phyloP scores from a whole-genome alignment of 257 asterid species.

The Eustoma russellianum region DNA sequence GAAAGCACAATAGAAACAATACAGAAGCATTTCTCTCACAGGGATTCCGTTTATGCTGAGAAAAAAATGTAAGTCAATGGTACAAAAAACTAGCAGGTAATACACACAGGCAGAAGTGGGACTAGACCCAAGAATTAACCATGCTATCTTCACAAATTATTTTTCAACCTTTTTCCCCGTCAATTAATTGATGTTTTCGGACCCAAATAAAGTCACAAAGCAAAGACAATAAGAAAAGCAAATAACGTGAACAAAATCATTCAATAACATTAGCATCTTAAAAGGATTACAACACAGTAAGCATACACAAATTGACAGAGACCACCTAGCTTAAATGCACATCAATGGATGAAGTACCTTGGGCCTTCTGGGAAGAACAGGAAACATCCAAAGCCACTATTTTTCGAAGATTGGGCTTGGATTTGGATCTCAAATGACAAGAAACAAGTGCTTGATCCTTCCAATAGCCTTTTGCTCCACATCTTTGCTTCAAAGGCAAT shows the following conservation, averaged over 20 bases:
- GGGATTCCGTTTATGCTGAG: not conserved
- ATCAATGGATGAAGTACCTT: conserved; percentile 34
- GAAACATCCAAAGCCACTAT: conserved; percentile 36
- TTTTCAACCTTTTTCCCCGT: not conserved
- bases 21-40: too few species aligned
- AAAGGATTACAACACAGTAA: too few species aligned
- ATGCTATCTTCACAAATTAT: too few species aligned
- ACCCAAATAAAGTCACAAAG: not conserved
- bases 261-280: too few species aligned
- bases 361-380: conserved; percentile 46
- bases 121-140: not conserved
- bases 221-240: not conserved
- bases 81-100: too few species aligned
- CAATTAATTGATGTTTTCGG: not conserved
- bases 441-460: conserved; percentile 18
- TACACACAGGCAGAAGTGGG: too few species aligned
- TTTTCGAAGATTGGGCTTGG: conserved; percentile 14
- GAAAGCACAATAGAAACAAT: too few species aligned
- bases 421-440: conserved; percentile 21
- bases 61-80: not conserved
- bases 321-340: not conserved
- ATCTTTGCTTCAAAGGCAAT: conserved; percentile 27
- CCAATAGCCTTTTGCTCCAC: conserved; percentile 15
- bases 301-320: not conserved
- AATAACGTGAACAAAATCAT: too few species aligned